phyloP scores from a whole-genome alignment of 2,329 filamentous ascomycete genomes.

The Nemania sp. region DNA sequence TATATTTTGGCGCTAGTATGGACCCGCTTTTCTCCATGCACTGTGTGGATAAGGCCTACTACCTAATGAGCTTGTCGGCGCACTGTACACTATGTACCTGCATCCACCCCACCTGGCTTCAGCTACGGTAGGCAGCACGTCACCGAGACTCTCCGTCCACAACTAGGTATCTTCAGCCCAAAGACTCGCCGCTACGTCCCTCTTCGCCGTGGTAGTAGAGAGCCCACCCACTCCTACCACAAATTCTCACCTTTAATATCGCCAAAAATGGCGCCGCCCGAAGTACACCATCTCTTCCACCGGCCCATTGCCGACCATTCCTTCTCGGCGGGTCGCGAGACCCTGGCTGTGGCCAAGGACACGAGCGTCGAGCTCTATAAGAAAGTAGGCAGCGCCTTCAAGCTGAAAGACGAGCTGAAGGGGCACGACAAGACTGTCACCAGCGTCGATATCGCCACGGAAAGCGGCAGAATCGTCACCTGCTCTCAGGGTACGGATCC shows the following conservation, averaged over 20 bases:
- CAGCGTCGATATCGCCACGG: slow-evolving; percentile 90
- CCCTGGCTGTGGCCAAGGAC: slow-evolving; percentile 88
- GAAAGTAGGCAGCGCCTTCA: slow-evolving; percentile 72
- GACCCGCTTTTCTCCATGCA: too few relatives aligned
- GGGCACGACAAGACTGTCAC: slow-evolving; percentile 98
- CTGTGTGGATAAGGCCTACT: too few relatives aligned
- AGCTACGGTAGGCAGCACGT: too few relatives aligned
- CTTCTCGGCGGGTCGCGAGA: slow-evolving; percentile 89
- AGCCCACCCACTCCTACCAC: slow-evolving; percentile 95
- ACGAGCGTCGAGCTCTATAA: slow-evolving; percentile 87
- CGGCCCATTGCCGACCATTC: slow-evolving; percentile 96
- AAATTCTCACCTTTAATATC: neutral
- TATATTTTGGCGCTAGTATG: too few relatives aligned
- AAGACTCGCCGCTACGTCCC: neutral
- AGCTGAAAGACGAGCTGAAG: slow-evolving; percentile 87
- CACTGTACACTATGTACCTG: too few relatives aligned
- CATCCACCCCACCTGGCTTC: too few relatives aligned
- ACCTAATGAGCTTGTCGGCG: too few relatives aligned
- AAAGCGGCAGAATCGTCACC: slow-evolving; percentile 90
- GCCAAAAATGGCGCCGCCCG: slow-evolving; percentile 72
- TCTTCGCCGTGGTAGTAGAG: slow-evolving; percentile 81
- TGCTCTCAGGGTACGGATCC: slow-evolving; percentile 95
- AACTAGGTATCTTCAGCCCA: neutral
- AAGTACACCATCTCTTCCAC: slow-evolving; percentile 97
- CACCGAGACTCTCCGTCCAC: neutral